These are phyloP conservation scores for Diaporthe nobilis DNA, from an alignment of 2,329 filamentous ascomycete genomes.

Conservation along the genomic window DNA sequence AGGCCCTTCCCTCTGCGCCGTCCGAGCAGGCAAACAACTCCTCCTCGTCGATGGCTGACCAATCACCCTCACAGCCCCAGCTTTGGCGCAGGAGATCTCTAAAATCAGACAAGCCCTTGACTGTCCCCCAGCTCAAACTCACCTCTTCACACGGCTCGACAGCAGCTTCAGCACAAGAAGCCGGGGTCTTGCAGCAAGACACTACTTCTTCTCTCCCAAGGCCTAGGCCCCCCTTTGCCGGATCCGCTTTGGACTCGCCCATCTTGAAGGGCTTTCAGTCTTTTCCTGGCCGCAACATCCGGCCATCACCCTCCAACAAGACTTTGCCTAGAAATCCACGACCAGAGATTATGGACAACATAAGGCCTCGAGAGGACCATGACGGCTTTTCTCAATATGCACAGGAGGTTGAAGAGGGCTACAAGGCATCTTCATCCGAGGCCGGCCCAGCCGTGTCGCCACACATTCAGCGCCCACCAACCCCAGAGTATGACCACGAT, in stretches of 20 bases:
- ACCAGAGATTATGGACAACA: constrained; percentile 46
- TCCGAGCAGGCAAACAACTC: constrained; percentile 48
- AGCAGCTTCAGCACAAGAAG: constrained; percentile 50
- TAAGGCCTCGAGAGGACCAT: constrained; percentile 20
- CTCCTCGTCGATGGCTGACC: constrained; percentile 44
- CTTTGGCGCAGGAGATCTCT: constrained; percentile 67
- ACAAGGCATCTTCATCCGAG: constrained; percentile 35
- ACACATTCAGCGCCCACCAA: constrained; percentile 57
- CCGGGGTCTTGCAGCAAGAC: constrained; percentile 40
- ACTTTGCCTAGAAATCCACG: constrained; percentile 35
- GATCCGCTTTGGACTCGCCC: constrained; percentile 39
- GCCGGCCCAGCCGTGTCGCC: constrained; percentile 31
- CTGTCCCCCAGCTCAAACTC: constrained; percentile 65
- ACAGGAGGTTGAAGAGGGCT: constrained; percentile 40
- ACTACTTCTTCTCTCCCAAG: constrained; percentile 46
- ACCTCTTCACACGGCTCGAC: constrained; percentile 66
- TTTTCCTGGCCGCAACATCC: constrained; percentile 51
- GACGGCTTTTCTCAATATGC: constrained; percentile 40
- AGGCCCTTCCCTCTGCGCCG: constrained; percentile 22
- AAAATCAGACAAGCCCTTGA: constrained; percentile 62
- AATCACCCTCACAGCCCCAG: constrained; percentile 50
- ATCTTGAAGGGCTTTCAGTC: constrained; percentile 38
- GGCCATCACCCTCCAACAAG: constrained; percentile 46
- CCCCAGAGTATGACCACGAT: constrained; percentile 63
- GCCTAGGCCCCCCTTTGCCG: constrained; percentile 30